phyloP scores from a whole-genome alignment of 441 rosid genomes.

The Arabidopsis lyrata region DNA sequence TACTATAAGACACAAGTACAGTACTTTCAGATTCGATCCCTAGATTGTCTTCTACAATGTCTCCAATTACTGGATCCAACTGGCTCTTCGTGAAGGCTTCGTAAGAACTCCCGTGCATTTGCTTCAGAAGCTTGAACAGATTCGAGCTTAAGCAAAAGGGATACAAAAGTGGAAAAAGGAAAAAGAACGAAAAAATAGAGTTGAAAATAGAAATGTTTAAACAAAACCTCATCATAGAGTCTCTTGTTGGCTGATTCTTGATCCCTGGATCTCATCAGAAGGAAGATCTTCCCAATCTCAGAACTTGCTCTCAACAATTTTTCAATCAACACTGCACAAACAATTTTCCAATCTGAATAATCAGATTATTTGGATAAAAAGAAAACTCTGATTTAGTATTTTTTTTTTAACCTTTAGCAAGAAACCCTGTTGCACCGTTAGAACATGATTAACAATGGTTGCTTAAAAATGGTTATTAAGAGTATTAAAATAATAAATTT shows the following conservation, averaged over 20 bases:
- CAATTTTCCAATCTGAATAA: too few species aligned
- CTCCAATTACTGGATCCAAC: constrained; percentile 46
- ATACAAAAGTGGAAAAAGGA: not conserved
- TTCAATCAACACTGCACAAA: constrained; percentile 42
- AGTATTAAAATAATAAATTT: too few species aligned
- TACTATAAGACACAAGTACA: too few species aligned
- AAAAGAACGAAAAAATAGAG: not conserved
- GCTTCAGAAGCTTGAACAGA: constrained; percentile 31
- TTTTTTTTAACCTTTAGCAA: constrained; percentile 37
- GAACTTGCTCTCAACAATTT: constrained; percentile 50
- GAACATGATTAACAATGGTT: too few species aligned
- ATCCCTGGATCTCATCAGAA: constrained; percentile 48
- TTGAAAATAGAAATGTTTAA: not conserved
- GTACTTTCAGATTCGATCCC: constrained; percentile 30
- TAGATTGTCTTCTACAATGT: constrained; percentile 33
- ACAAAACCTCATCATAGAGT: constrained; percentile 47
- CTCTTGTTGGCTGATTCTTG: constrained; percentile 47
- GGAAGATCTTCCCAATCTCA: constrained; percentile 47
- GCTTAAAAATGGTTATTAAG: too few species aligned
- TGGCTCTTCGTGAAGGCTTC: constrained; percentile 40
- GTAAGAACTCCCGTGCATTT: constrained; percentile 37
- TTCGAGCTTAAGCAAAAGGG: constrained; percentile 30
- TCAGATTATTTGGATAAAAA: constrained; percentile 17
- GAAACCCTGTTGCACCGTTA: constrained; percentile 45
- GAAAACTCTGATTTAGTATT: not conserved